Evolutionary conservation across 2,329 filamentous ascomycete genomes (phyloP).

Genomic region (Colletotrichum plurivorum): DNA sequence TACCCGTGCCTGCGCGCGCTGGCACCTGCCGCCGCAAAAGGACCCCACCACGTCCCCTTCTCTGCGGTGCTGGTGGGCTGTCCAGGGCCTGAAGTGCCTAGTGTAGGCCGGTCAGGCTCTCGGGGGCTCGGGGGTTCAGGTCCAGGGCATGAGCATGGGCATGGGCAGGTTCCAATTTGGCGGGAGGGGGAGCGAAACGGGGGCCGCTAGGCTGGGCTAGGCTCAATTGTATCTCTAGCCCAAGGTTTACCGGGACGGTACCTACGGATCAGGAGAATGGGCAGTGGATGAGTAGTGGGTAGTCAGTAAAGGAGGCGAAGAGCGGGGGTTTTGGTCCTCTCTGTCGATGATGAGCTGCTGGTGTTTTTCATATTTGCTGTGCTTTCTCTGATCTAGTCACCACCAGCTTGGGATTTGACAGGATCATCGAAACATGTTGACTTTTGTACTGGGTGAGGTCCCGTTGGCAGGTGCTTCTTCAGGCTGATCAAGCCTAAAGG

Average conservation of each 20-base stretch:
- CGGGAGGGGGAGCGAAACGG: conserved; percentile 35
- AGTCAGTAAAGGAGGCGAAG: conserved; percentile 10
- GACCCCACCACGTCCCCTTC: conserved; percentile 35
- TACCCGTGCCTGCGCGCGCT: conserved; percentile 25
- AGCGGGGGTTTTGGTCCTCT: conserved; percentile 16
- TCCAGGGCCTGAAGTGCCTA: conserved; percentile 4
- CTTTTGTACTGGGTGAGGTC: neutral
- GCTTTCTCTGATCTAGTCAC: neutral
- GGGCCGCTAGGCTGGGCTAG: conserved; percentile 35
- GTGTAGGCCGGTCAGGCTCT: conserved; percentile 30
- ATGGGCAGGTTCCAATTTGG: conserved; percentile 38
- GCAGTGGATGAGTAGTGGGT: conserved; percentile 5
- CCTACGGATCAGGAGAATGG: neutral
- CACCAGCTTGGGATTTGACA: conserved; percentile 11
- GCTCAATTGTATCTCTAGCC: conserved; percentile 26
- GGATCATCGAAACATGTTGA: neutral
- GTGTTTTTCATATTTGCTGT: conserved; percentile 10
- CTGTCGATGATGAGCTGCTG: neutral
- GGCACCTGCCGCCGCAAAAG: conserved; percentile 32
- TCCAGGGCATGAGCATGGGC: conserved; percentile 31
- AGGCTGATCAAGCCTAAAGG: neutral
- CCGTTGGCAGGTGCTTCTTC: neutral
- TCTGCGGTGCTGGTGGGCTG: conserved; percentile 11
- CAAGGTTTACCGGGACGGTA: conserved; percentile 20
- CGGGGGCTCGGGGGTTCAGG: conserved; percentile 32